Conservation (phyloP, 1,284 basidiomycete genomes). For the Agaricales sp. region DNA sequence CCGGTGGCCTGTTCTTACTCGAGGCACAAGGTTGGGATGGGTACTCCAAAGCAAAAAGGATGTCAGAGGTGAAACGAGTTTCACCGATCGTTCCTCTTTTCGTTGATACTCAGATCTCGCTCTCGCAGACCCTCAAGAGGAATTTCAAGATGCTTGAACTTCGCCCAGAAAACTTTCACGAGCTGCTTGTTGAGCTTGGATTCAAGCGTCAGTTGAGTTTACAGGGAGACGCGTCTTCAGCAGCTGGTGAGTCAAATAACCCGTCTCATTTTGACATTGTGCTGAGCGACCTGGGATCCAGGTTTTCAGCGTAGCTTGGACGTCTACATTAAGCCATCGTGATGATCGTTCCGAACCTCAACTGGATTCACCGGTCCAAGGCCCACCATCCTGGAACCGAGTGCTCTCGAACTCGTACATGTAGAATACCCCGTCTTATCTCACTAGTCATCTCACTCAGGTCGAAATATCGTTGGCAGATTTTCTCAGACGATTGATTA, state of each 20-base stretch:
- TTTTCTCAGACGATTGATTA: too few relatives aligned
- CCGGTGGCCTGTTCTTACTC: slow-evolving; percentile 55
- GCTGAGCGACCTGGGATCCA: neutral
- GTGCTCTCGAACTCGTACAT: too few relatives aligned
- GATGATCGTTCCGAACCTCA: too few relatives aligned
- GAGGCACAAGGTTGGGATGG: slow-evolving; percentile 77
- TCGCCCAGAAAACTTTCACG: slow-evolving; percentile 51
- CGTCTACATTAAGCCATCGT: too few relatives aligned
- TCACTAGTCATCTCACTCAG: too few relatives aligned
- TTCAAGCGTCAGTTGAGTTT: slow-evolving; percentile 49
- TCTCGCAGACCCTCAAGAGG: slow-evolving; percentile 40
- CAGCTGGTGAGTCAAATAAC: neutral
- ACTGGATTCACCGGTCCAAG: too few relatives aligned
- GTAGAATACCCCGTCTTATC: too few relatives aligned
- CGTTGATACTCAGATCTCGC: slow-evolving; percentile 1
- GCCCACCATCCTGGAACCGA: too few relatives aligned
- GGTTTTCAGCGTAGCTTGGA: neutral
- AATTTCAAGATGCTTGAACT: slow-evolving; percentile 42
- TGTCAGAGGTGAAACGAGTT: slow-evolving; percentile 37
- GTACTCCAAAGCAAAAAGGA: slow-evolving; percentile 63
- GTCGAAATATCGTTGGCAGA: too few relatives aligned
- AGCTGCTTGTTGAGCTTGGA: slow-evolving; percentile 45
- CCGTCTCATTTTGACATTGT: neutral
- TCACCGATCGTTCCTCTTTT: neutral
- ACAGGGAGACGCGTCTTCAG: neutral